Evolutionary conservation across 306 rosid genomes (phyloP), one percentile per base, ranked within the genome.

Genomic region (Vachellia pachyceras): DNA sequence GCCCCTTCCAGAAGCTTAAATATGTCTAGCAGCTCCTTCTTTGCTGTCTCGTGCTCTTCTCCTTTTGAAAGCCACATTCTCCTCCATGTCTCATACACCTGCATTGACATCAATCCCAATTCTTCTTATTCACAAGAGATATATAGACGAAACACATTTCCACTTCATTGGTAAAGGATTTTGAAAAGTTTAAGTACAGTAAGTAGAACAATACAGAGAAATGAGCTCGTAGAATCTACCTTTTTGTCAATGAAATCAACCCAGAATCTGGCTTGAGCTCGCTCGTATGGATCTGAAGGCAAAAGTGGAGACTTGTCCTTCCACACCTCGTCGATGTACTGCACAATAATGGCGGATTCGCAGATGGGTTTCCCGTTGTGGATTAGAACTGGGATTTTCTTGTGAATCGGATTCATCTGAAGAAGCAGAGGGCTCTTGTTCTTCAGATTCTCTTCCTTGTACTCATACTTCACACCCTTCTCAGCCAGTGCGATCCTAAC

Each of bases 351-450:
- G 3, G 74, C 66, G n/a, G 88, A 87, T 11, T 87, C 90, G 45
- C 82, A 76, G 0, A 87, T 50, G 76, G 77, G 81, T 15, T 81
- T 87, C 0, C 81, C 84, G 10, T 88, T 85, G 40, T 92, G 92
- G 25, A 89, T 66, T 9, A 89, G 88, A 85, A 91, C 93, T 10
- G 88, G 92, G 63, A 89, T 83, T 37, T 83, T 80, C 80, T 87
- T 72, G 39, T 92, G 84, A 83, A 92, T 5, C 0, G 90, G 91
- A 54, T 92, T 89, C 87, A 82, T 82, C 39, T 90, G 70, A 3
- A 87, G 20, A 75, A 84, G 90, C 33, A 81, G 52, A 25, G 79
- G 73, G 25, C 87, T 77, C 64, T 85, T 88, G 75, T 80, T 42
- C 1, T 0, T 0, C 0, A 85, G 40, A 76, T 88, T 15, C 83